Evolutionary conservation across 768 basidiomycete species (phyloP), one percentile per base, ranked within the genome.

Genomic region (Clitopilus passeckerianus): DNA sequence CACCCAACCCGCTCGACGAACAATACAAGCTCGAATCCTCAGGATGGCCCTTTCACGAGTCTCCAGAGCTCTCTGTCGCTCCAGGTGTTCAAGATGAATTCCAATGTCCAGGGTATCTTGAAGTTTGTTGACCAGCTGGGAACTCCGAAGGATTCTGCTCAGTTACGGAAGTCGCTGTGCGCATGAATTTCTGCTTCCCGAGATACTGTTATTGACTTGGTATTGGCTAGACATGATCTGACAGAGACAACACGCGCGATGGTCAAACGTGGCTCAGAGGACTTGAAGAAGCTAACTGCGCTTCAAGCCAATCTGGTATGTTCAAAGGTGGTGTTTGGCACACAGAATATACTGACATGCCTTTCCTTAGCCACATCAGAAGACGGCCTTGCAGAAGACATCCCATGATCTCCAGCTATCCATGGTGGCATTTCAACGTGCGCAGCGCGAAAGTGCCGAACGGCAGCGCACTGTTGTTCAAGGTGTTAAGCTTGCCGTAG

Each of bases 1-100:
- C 76, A 73, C 60, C 71, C 75, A 0, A 62, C 67, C 9, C 74
- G 74, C 57, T 68, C 76, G 5, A 63, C 74, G 6, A 70, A 71
- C 1, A 68, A 71, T 3, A 63, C 70, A 4, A 59, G 70, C 8
- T 72, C 79, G 7, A 78, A 74, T 64, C 79, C 82, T 23, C 80
- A 91, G 68, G 93, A 95, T 72, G 80, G 84, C 6, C 80, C 87
- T 3, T 98, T 96, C 71, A 75, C 81, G 9, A 79, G 77, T 33
- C 76, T 95, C 15, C 93, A 94, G 68, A 86, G 84, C 2, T 91
- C 91, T 14, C 73, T 94, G 60, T 90, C 90, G 0, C 80, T 98
- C 6, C 95, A 98, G 71, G 93, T 96, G 59, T 98, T 98, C 88
- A 98, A 98, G 84, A 94, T 98, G 78, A 95, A 96, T 67, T 85